A percentile compares a stretch with the other conserved stretches of the same genome.
Evolutionary conservation across 192 early-diverging fungal genomes (phyloP).

Genomic region (Gigaspora rosea): DNA sequence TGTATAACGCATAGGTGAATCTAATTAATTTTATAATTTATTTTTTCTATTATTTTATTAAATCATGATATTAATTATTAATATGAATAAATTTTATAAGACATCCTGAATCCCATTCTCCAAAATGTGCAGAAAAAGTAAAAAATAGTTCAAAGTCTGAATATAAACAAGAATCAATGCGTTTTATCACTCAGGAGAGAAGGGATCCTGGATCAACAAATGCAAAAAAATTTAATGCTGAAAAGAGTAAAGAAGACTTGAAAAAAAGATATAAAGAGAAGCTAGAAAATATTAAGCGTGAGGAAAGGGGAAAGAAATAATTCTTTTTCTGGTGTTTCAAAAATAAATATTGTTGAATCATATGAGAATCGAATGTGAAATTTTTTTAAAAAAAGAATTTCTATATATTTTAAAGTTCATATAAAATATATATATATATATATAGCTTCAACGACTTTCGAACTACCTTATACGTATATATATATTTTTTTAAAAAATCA

Average conservation of each 20-base stretch:
- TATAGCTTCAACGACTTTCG: too few relatives aligned
- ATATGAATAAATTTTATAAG: neutral
- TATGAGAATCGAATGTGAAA: too few relatives aligned
- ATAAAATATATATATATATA: too few relatives aligned
- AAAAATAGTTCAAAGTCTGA: neutral
- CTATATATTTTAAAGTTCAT: too few relatives aligned
- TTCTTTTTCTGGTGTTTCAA: too few relatives aligned
- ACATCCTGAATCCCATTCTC: conserved; percentile 24
- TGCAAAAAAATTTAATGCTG: conserved; percentile 5
- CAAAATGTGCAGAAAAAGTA: conserved; percentile 26
- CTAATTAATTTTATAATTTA: neutral
- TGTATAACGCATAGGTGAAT: conserved; percentile 22
- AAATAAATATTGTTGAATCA: too few relatives aligned
- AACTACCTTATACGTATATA: too few relatives aligned
- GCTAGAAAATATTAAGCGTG: conserved; percentile 4
- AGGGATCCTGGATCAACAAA: conserved; percentile 18
- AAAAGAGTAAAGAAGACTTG: conserved; percentile 27
- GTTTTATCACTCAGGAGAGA: conserved; percentile 16
- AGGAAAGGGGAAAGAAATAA: neutral
- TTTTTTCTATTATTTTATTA: neutral
- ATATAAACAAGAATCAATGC: conserved; percentile 25
- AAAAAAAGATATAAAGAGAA: conserved; percentile 30
- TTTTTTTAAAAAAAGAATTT: too few relatives aligned
- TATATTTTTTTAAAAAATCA: too few relatives aligned
- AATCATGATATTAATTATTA: neutral